phyloP scores from a whole-genome alignment of 2,329 filamentous ascomycete genomes.

The Endoconidiophora polonica region DNA sequence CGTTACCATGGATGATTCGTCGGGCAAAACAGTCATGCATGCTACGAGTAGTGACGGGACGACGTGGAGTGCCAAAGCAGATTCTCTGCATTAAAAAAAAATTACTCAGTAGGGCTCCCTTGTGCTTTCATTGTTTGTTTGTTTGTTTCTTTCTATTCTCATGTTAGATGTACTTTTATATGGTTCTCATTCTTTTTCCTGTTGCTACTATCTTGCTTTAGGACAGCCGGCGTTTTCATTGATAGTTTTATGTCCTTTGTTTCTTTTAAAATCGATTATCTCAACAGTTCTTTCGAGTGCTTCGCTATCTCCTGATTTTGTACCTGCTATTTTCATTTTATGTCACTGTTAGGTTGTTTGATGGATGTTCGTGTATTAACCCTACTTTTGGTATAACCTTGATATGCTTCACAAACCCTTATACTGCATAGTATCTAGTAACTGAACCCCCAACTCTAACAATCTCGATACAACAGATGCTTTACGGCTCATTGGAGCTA shows the following conservation, averaged over 20 bases:
- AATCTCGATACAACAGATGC: background rate
- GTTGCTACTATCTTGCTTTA: background rate
- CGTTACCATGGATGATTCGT: conserved; percentile 26
- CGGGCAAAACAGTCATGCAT: conserved; percentile 44
- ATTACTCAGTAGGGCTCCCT: background rate
- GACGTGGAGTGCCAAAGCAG: conserved; percentile 7
- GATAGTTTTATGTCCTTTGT: too few species aligned
- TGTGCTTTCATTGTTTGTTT: background rate
- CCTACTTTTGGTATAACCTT: background rate
- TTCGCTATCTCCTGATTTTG: too few species aligned
- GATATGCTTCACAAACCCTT: too few species aligned
- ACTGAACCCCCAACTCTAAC: too few species aligned
- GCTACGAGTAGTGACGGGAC: conserved; percentile 23
- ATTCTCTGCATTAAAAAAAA: conserved; percentile 7
- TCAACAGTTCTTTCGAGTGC: too few species aligned
- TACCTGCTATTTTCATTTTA: too few species aligned
- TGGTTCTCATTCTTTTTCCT: conserved; percentile 3
- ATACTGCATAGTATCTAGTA: too few species aligned
- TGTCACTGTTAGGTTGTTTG: too few species aligned
- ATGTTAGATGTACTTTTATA: background rate
- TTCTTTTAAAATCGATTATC: too few species aligned
- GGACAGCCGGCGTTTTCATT: conserved; percentile 5
- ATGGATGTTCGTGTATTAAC: background rate
- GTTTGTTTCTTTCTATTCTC: conserved; percentile 3
- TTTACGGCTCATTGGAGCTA: background rate